phyloP scores from a whole-genome alignment of 2,329 filamentous ascomycete species.

The Cladobotryum mycophilum region DNA sequence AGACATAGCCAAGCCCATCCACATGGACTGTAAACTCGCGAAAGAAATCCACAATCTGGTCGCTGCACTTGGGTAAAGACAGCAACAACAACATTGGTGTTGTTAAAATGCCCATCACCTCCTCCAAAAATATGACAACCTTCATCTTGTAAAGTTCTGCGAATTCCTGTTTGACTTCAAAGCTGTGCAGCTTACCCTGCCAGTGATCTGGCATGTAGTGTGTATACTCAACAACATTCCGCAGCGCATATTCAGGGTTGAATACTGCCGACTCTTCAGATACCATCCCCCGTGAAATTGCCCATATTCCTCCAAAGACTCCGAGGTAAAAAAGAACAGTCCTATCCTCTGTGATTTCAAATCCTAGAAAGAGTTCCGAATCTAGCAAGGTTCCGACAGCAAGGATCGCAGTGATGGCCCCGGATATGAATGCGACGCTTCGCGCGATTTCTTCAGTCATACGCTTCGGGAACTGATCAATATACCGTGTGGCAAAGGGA shows the following conservation, averaged over 20 bases:
- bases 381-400: conserved; percentile 81
- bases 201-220: conserved; percentile 88
- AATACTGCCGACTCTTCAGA: conserved; percentile 86
- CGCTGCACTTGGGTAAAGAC: conserved; percentile 79
- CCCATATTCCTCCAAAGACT: conserved; percentile 76
- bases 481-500: conserved; percentile 83
- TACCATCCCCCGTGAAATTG: conserved; percentile 72
- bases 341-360: conserved; percentile 83
- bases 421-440: conserved; percentile 81
- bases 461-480: conserved; percentile 94
- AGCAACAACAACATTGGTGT: conserved; percentile 85
- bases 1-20: conserved; percentile 91
- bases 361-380: conserved; percentile 81
- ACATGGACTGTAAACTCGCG: conserved; percentile 96
- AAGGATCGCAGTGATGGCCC: conserved; percentile 79
- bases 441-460: conserved; percentile 81
- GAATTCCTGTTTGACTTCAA: conserved; percentile 89
- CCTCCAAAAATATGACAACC: conserved; percentile 84
- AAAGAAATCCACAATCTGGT: conserved; percentile 95
- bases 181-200: conserved; percentile 84
- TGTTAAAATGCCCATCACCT: conserved; percentile 85
- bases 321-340: conserved; percentile 89
- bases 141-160: conserved; percentile 87
- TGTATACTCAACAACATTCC: conserved; percentile 85
- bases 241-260: conserved; percentile 83